Base-by-base conservation (phyloP, 202 grass and related monocot genomes). In the Sporobolus alterniflorus region DNA sequence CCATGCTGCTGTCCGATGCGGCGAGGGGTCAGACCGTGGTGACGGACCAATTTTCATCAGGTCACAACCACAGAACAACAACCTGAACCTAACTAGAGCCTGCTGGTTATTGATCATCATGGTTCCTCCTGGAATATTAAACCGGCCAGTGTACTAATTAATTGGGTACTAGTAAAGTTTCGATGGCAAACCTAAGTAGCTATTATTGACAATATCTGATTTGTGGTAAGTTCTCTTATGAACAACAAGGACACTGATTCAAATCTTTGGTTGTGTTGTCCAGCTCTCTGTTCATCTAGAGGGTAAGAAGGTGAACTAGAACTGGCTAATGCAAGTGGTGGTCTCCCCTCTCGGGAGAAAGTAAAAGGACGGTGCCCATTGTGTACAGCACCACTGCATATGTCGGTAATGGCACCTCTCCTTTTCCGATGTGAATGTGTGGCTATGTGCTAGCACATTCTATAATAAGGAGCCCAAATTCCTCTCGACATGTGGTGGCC, bases 381-480 rank as follows among this genome's bases (percentile, higher is more conserved):
- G 62, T 69, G 52, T 36, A 74, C 16, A 63, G 41, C 76, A 74
- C 86, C 81, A 79, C 75, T 60, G 40, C 63, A 41, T 24, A 25
- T n/a, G n/a, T n/a, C 49, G 51, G 30, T 8, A 56, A 39, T 41
- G 51, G 21, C 32, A n/a, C 16, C 15, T 15, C 79, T 71, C 71
- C 46, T 9, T 11, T 56, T 59, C 22, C 3, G 51, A 18, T 3
- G 9, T 8, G 21, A 55, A 18, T 22, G 20, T 11, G 20, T 25
- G 16, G 21, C 20, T 26, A 59, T 24, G 51, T 3, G 55, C 24
- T 59, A 28, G 3, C 15, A 64, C 75, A 36, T 59, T 78, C 55
- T 82, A 56, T 64, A 71, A 59, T 26, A 30, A 43, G 74, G 87
- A 46, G 76, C 5, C 67, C 71, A 75, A 85, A 34, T 81, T 60